phyloP scores from a whole-genome alignment of 495 filamentous ascomycete genomes.

The Podospora didyma region DNA sequence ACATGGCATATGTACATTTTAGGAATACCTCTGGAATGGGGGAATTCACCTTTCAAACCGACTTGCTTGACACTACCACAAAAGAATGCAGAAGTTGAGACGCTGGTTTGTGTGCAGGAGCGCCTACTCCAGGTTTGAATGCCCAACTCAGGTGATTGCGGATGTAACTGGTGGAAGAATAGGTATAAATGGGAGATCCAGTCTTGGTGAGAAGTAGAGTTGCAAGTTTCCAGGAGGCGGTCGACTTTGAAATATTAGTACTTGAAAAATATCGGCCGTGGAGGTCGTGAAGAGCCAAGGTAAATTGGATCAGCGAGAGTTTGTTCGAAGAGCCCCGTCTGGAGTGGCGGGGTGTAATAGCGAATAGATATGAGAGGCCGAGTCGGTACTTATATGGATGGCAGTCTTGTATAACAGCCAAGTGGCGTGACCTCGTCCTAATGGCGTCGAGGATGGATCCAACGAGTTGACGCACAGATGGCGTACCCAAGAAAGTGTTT shows the following conservation, averaged over 20 bases:
- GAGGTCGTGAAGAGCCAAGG: not conserved
- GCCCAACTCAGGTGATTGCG: not conserved
- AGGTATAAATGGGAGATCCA: no score
- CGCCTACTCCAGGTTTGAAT: not conserved
- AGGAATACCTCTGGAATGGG: not conserved
- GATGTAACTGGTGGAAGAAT: not conserved
- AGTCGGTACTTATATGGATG: not conserved
- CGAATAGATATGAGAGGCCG: not conserved
- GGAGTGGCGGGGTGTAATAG: not conserved
- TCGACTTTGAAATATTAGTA: no score
- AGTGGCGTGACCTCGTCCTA: conserved; percentile 10
- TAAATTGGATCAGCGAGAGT: not conserved
- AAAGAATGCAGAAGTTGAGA: not conserved
- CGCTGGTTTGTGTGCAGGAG: not conserved
- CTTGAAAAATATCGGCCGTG: not conserved
- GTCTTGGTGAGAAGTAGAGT: no score
- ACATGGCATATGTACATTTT: not conserved
- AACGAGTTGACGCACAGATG: conserved; percentile 22
- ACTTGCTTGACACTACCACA: not conserved
- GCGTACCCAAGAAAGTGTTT: conserved; percentile 14
- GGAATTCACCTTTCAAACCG: not conserved
- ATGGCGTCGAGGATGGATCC: conserved; percentile 12
- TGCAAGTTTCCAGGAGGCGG: no score
- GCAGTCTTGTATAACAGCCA: conserved; percentile 15
- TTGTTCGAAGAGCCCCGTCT: not conserved